Conservation (phyloP, 768 basidiomycete species). For the Mycena haematopus region DNA sequence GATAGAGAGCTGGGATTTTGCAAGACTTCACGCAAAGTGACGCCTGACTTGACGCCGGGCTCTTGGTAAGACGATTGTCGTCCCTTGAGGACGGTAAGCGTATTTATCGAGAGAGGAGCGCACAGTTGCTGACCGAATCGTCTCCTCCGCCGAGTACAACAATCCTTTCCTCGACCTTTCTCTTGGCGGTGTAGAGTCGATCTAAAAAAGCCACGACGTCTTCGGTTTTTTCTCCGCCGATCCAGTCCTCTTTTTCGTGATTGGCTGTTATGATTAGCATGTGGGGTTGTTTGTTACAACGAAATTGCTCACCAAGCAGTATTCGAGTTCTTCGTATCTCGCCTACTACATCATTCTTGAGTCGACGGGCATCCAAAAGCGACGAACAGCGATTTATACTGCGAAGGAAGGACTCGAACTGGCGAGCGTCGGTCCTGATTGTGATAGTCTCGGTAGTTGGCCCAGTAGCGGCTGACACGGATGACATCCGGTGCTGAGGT, state of each 20-base stretch:
- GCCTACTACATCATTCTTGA: slow-evolving; percentile 92
- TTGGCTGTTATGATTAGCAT: slow-evolving; percentile 56
- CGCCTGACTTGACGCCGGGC: slow-evolving; percentile 48
- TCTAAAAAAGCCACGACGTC: slow-evolving; percentile 88
- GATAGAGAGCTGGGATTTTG: slow-evolving; percentile 89
- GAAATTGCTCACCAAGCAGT: slow-evolving; percentile 60
- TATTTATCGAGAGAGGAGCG: background rate
- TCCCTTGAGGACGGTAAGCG: slow-evolving; percentile 35
- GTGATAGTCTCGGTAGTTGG: slow-evolving; percentile 76
- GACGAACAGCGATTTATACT: slow-evolving; percentile 85
- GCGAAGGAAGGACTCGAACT: slow-evolving; percentile 90
- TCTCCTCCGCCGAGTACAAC: slow-evolving; percentile 74
- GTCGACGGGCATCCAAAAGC: slow-evolving; percentile 84
- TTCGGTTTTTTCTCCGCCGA: slow-evolving; percentile 84
- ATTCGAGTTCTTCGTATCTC: slow-evolving; percentile 85
- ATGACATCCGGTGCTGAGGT: slow-evolving; percentile 49
- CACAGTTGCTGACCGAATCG: slow-evolving; percentile 54
- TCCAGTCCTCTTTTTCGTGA: slow-evolving; percentile 89
- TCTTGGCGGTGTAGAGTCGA: slow-evolving; percentile 87
- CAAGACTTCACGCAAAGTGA: slow-evolving; percentile 80
- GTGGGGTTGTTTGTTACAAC: background rate
- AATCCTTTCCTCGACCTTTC: slow-evolving; percentile 87
- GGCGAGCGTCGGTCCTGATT: slow-evolving; percentile 76
- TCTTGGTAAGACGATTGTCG: slow-evolving; percentile 50
- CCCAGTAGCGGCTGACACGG: slow-evolving; percentile 41